These are phyloP conservation scores for Hemisphaericaspora xylofermentans DNA, from an alignment of 1,139 yeast species.

Conservation along the genomic window DNA sequence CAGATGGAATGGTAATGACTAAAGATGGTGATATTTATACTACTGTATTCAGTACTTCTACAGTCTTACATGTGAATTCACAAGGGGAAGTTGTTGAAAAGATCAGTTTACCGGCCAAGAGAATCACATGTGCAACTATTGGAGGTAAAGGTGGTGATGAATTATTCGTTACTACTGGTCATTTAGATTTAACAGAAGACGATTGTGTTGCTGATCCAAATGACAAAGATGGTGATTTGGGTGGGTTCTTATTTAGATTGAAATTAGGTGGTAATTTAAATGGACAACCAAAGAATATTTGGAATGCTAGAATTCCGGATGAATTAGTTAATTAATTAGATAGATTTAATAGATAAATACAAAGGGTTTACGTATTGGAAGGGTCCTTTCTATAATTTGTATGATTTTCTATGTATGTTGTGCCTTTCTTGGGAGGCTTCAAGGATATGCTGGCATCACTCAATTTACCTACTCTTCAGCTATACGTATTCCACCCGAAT, in stretches of 20 bases:
- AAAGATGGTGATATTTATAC: slow-evolving; percentile 61
- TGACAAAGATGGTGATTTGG: slow-evolving; percentile 49
- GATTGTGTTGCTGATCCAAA: slow-evolving; percentile 28
- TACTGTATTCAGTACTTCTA: slow-evolving; percentile 64
- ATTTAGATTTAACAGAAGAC: slow-evolving; percentile 42
- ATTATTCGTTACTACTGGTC: slow-evolving; percentile 69
- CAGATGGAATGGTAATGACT: slow-evolving; percentile 79
- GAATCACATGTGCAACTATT: slow-evolving; percentile 68
- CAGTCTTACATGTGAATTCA: slow-evolving; percentile 53
- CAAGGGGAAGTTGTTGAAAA: slow-evolving; percentile 53
- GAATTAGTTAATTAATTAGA: background rate
- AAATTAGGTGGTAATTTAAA: slow-evolving; percentile 21
- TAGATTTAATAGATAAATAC: background rate
- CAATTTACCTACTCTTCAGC: background rate
- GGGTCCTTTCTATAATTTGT: no score
- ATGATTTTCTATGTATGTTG: no score
- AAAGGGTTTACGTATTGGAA: no score
- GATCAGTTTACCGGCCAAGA: slow-evolving; percentile 58
- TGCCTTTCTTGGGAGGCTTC: no score
- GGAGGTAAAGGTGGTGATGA: slow-evolving; percentile 64
- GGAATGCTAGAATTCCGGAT: slow-evolving; percentile 17
- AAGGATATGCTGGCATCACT: no score
- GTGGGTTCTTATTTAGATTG: slow-evolving; percentile 42
- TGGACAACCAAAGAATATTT: slow-evolving; percentile 27
- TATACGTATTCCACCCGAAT: background rate